A percentile compares a stretch with the other conserved stretches of the same genome.
phyloP scores from a whole-genome alignment of 2,329 filamentous ascomycete species.

The Penicillium sp. region DNA sequence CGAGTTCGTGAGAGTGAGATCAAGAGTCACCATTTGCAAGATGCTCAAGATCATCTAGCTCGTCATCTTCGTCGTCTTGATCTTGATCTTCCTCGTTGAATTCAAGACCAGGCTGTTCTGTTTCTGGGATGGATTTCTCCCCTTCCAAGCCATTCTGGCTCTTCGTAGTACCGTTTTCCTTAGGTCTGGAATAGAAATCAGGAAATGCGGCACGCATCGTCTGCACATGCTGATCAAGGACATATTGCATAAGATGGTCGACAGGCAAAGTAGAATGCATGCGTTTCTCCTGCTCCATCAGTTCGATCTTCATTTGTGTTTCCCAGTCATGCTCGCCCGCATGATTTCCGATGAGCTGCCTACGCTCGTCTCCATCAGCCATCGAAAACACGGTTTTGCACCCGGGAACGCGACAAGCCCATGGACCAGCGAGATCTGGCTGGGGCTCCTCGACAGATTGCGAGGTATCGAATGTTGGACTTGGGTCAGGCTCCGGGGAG shows the following conservation, averaged over 20 bases:
- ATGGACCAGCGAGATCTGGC: slow-evolving; percentile 12
- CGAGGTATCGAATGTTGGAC: background rate
- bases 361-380: slow-evolving; percentile 18
- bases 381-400: slow-evolving; percentile 17
- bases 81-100: slow-evolving; percentile 9
- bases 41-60: slow-evolving; percentile 10
- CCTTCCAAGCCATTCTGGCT: background rate
- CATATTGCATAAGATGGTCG: slow-evolving; percentile 26
- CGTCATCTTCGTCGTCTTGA: slow-evolving; percentile 8
- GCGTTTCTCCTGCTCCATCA: slow-evolving; percentile 25
- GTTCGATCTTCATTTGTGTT: slow-evolving; percentile 26
- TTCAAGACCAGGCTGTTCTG: background rate
- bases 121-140: background rate
- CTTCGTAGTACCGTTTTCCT: background rate
- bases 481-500: slow-evolving; percentile 5
- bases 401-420: slow-evolving; percentile 24
- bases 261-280: slow-evolving; percentile 25
- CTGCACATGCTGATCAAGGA: slow-evolving; percentile 22
- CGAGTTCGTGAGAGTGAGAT: background rate
- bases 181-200: slow-evolving; percentile 17
- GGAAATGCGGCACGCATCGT: slow-evolving; percentile 28
- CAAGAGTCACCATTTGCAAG: slow-evolving; percentile 3
- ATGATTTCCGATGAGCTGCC: slow-evolving; percentile 23
- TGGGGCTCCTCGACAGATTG: background rate
- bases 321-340: slow-evolving; percentile 28